phyloP scores from a whole-genome alignment of 1,284 basidiomycete species.

The Pisolithus thermaeus region DNA sequence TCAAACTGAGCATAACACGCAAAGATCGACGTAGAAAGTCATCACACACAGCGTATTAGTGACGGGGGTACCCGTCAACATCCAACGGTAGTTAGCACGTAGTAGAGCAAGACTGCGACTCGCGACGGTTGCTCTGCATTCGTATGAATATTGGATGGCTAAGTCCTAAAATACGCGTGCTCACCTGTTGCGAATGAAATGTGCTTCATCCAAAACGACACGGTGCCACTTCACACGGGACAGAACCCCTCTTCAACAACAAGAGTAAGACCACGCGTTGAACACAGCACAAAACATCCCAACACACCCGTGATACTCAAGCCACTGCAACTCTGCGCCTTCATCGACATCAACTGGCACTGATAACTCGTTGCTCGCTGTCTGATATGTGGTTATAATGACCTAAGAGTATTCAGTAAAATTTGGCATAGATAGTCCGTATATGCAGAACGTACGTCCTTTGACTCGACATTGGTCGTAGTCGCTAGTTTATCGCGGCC shows the following conservation, averaged over 20 bases:
- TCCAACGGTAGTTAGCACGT: conserved; percentile 59
- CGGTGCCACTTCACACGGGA: conserved; percentile 54
- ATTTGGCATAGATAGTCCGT: background rate
- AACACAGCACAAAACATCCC: background rate
- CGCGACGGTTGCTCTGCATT: conserved; percentile 43
- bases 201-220: conserved; percentile 63
- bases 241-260: conserved; percentile 44
- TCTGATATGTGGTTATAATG: conserved; percentile 65
- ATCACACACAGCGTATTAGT: conserved; percentile 55
- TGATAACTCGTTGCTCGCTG: conserved; percentile 49
- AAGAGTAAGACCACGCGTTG: background rate
- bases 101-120: conserved; percentile 55
- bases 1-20: background rate
- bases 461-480: conserved; percentile 38
- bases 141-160: background rate
- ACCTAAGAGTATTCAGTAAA: conserved; percentile 32
- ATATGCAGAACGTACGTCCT: conserved; percentile 42
- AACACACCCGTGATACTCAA: conserved; percentile 43
- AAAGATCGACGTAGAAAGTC: background rate
- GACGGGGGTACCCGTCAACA: conserved; percentile 67
- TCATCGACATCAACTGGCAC: conserved; percentile 40
- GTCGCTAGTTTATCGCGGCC: conserved; percentile 58
- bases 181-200: conserved; percentile 62
- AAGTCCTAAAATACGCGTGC: background rate
- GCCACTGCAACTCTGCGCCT: conserved; percentile 43